Percentiles rank a stretch among this genome's conserved stretches.
phyloP scores from a whole-genome alignment of 257 asterid genomes.

The Apocynum venetum region DNA sequence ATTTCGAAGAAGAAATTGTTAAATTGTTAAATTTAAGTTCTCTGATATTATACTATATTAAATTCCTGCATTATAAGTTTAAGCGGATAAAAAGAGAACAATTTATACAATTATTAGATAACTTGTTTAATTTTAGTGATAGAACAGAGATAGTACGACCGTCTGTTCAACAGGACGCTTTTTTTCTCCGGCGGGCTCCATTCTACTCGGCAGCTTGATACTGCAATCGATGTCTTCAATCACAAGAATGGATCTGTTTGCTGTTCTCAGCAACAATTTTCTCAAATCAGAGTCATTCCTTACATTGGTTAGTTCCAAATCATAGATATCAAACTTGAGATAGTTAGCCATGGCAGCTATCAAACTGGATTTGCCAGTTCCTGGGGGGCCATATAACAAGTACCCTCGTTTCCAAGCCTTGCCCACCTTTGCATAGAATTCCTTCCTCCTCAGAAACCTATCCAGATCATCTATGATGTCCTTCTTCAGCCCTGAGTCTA shows the following conservation, averaged over 20 bases:
- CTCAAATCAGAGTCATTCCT: too few relatives aligned
- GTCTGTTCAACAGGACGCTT: background rate
- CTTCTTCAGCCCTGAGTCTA: slow-evolving; percentile 36
- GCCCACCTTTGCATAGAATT: slow-evolving; percentile 50
- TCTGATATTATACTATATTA: too few relatives aligned
- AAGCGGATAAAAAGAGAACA: background rate
- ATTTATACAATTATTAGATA: too few relatives aligned
- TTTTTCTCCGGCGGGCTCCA: background rate
- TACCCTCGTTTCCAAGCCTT: slow-evolving; percentile 31
- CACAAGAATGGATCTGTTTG: slow-evolving; percentile 7
- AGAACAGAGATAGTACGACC: slow-evolving; percentile 8
- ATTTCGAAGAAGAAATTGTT: too few relatives aligned
- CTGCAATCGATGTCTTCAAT: slow-evolving; percentile 53
- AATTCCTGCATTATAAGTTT: background rate
- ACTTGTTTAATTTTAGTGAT: too few relatives aligned
- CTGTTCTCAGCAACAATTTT: too few relatives aligned
- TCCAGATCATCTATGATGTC: slow-evolving; percentile 42
- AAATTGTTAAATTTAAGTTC: too few relatives aligned
- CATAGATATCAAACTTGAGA: too few relatives aligned
- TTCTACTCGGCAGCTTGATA: slow-evolving; percentile 22
- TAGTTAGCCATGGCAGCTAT: too few relatives aligned
- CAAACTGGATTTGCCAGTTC: too few relatives aligned
- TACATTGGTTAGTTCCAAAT: too few relatives aligned
- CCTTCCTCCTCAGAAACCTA: slow-evolving; percentile 47
- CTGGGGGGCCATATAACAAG: too few relatives aligned